Evolutionary conservation across 768 basidiomycete species (phyloP).

Genomic region (Peribolospora kevripleyi): DNA sequence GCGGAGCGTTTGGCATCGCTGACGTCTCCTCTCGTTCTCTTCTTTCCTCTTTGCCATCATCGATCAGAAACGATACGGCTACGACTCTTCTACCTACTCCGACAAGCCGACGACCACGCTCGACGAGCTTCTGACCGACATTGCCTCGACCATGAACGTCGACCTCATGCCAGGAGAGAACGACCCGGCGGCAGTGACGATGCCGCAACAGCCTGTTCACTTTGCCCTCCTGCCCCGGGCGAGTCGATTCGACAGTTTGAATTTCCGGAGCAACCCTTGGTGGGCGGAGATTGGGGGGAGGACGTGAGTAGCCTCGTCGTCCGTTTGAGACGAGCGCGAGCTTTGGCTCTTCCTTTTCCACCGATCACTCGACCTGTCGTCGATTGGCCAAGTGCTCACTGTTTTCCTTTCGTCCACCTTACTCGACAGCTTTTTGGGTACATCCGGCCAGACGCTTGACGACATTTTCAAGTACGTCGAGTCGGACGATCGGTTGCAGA

Average conservation of each 20-base stretch:
- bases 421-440: slow-evolving; percentile 40
- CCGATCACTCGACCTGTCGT: not conserved
- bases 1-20: not conserved
- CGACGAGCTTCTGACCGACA: slow-evolving; percentile 44
- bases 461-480: slow-evolving; percentile 83
- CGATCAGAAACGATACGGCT: slow-evolving; percentile 36
- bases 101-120: slow-evolving; percentile 49
- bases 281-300: slow-evolving; percentile 42
- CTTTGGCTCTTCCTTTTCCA: not conserved
- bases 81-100: slow-evolving; percentile 42
- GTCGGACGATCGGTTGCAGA: slow-evolving; percentile 37
- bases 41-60: not conserved
- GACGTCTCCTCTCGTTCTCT: not conserved
- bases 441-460: slow-evolving; percentile 76
- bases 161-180: slow-evolving; percentile 67
- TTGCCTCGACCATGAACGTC: slow-evolving; percentile 52
- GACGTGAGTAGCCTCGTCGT: slow-evolving; percentile 20
- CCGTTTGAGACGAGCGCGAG: not conserved
- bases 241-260: slow-evolving; percentile 30
- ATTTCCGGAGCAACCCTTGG: slow-evolving; percentile 66
- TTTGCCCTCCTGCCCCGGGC: slow-evolving; percentile 55
- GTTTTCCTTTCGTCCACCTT: slow-evolving; percentile 8
- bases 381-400: slow-evolving; percentile 1
- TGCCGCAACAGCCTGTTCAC: slow-evolving; percentile 86
- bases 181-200: slow-evolving; percentile 66